Evolutionary conservation across 129 eudicot species (phyloP), one percentile per base, ranked within the genome.

Genomic region (Smallanthus sonchifolius): DNA sequence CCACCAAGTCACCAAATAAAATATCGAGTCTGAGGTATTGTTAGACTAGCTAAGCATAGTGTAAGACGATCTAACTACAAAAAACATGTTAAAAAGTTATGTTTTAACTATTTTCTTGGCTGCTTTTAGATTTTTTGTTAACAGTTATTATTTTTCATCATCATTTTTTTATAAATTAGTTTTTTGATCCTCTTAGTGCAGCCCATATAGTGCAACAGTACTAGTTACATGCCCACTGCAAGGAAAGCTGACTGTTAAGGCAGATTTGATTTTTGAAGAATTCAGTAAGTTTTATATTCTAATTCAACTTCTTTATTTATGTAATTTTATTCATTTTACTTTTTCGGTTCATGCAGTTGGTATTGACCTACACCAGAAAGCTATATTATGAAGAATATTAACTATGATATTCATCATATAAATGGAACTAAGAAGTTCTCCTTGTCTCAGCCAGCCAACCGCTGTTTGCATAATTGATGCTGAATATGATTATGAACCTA

Each of bases 211-310:
- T 73, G 79, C 92, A 35, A 90, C 88, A 38, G 75, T 90, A 79
- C 65, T 79, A 56, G 74, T 82, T 59, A 69, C 95, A 67, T 69
- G 84, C 67, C 88, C 88, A 75, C 86, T 73, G 77, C 90, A 83
- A 70, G 98, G 92, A 76, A 86, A 90, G 79, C 84, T 88, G 42
- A 88, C 92, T 38, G 74, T 93, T 20, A 93, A 86, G 81, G 98
- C 97, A 3, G 79, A 90, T 83, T 81, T 90, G 78, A 83, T 93
- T 63, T 90, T 86, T 67, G 97, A 93, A 80, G 98, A 93, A 69
- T 79, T 83, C 82, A 77, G 97, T 93, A 87, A 74, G 78, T 73
- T 48, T 49, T 63, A 67, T 44, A 2, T n/a, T 66, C 69, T 24
- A 24, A 24, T 24, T 24, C 30, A 24, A 24, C 30, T 24, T 24